These are phyloP conservation scores for Neoarthrinium moseri DNA, from an alignment of 2,329 filamentous ascomycete genomes.

Conservation along the genomic window DNA sequence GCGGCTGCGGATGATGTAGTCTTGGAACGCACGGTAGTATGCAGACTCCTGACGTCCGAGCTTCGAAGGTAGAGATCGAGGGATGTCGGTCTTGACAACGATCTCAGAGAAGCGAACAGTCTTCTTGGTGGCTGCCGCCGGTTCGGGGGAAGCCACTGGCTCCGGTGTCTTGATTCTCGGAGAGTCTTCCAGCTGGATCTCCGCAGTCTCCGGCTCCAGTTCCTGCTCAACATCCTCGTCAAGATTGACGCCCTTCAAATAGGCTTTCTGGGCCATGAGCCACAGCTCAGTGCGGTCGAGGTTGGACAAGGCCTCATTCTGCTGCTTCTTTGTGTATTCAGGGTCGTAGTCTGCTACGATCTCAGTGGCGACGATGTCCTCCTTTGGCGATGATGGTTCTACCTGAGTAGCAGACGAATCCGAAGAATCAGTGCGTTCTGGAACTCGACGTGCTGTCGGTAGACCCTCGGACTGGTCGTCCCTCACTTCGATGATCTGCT, in stretches of 20 bases:
- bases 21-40: slow-evolving; percentile 86
- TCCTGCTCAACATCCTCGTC: slow-evolving; percentile 42
- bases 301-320: slow-evolving; percentile 68
- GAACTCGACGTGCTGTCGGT: slow-evolving; percentile 26
- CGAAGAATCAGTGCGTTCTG: slow-evolving; percentile 23
- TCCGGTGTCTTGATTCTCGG: slow-evolving; percentile 23
- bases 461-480: slow-evolving; percentile 25
- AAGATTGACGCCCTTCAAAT: slow-evolving; percentile 66
- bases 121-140: slow-evolving; percentile 46
- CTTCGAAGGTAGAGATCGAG: slow-evolving; percentile 51
- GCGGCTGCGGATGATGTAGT: slow-evolving; percentile 65
- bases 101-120: slow-evolving; percentile 71
- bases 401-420: slow-evolving; percentile 28
- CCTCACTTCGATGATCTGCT: slow-evolving; percentile 34
- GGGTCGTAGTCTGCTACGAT: slow-evolving; percentile 72
- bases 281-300: slow-evolving; percentile 83
- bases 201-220: slow-evolving; percentile 33
- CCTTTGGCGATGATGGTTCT: slow-evolving; percentile 40
- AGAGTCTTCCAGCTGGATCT: slow-evolving; percentile 30
- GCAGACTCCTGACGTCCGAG: slow-evolving; percentile 66
- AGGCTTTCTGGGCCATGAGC: slow-evolving; percentile 79
- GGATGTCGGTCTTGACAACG: slow-evolving; percentile 41
- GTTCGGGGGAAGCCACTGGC: slow-evolving; percentile 20
- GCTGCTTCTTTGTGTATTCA: slow-evolving; percentile 71
- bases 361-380: slow-evolving; percentile 60